These are phyloP conservation scores for Globisporangium camurandrum DNA, from an alignment of 352 stramenopile species.

Conservation along the genomic window DNA sequence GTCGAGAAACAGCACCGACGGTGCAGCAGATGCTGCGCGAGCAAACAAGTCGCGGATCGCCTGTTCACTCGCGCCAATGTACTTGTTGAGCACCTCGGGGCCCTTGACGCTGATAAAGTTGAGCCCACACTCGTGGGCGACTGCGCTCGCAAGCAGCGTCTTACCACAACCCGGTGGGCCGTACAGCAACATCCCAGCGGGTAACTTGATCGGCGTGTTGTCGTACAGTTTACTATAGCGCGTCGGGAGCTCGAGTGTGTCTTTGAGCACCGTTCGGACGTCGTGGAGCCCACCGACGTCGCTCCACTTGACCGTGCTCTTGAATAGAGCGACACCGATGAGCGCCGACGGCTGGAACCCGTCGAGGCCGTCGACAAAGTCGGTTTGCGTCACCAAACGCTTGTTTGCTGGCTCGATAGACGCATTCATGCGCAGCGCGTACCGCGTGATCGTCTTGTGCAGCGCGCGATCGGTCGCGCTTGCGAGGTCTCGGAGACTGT, in stretches of 20 bases:
- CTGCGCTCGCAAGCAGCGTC: conserved; percentile 79
- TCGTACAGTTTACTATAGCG: conserved; percentile 77
- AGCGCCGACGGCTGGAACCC: conserved; percentile 79
- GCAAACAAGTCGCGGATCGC: conserved; percentile 84
- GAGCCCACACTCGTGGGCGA: conserved; percentile 81
- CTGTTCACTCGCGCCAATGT: conserved; percentile 87
- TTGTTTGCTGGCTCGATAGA: too few species aligned
- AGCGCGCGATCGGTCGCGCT: conserved; percentile 58
- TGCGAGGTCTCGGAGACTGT: conserved; percentile 72
- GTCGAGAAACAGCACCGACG: conserved; percentile 79
- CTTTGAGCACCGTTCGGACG: conserved; percentile 82
- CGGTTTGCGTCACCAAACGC: conserved; percentile 36
- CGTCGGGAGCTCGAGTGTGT: conserved; percentile 84
- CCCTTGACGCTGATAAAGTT: conserved; percentile 91
- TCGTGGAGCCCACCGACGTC: conserved; percentile 78
- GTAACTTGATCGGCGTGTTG: conserved; percentile 74
- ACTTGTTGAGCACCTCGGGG: conserved; percentile 87
- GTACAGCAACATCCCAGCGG: conserved; percentile 84
- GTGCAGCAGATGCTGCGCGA: conserved; percentile 60
- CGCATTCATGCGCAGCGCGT: conserved; percentile 13
- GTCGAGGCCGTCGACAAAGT: conserved; percentile 70
- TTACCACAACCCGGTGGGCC: conserved; percentile 89
- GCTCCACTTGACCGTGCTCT: conserved; percentile 81
- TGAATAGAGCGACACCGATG: conserved; percentile 76
- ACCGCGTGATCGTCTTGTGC: conserved; percentile 54